These are phyloP conservation scores for Botryobasidium botryosum DNA, from an alignment of 768 basidiomycete genomes.

Conservation along the genomic window DNA sequence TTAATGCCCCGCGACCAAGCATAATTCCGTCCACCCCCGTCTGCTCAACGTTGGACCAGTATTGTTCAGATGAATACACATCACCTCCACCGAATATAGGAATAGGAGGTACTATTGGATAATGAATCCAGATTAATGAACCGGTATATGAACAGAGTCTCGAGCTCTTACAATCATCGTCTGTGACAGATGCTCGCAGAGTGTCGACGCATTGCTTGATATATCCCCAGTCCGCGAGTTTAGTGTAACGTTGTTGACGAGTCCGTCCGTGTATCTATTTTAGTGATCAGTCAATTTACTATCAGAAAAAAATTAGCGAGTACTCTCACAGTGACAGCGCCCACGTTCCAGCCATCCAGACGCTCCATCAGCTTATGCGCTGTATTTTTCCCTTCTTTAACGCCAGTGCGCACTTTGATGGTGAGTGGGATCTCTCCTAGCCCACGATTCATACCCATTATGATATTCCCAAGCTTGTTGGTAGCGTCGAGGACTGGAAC, in stretches of 20 bases:
- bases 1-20: constrained; percentile 86
- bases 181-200: constrained; percentile 33
- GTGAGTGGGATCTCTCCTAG: constrained; percentile 85
- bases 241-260: constrained; percentile 85
- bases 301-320: constrained; percentile 15
- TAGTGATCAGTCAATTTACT: constrained; percentile 27
- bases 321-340: constrained; percentile 33
- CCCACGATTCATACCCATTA: constrained; percentile 81
- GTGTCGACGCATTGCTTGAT: constrained; percentile 74
- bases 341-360: constrained; percentile 39
- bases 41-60: constrained; percentile 58
- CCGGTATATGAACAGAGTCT: not conserved
- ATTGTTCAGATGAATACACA: constrained; percentile 73
- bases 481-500: constrained; percentile 63
- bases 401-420: constrained; percentile 81
- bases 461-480: constrained; percentile 65
- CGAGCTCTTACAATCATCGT: not conserved
- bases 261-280: constrained; percentile 85
- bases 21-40: constrained; percentile 88
- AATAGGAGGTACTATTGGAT: constrained; percentile 51
- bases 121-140: constrained; percentile 1
- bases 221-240: constrained; percentile 88
- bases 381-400: constrained; percentile 73
- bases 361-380: constrained; percentile 86
- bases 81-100: constrained; percentile 97